Evolutionary conservation across 179 eudicot species (phyloP).

Genomic region (Monotropa hypopitys): DNA sequence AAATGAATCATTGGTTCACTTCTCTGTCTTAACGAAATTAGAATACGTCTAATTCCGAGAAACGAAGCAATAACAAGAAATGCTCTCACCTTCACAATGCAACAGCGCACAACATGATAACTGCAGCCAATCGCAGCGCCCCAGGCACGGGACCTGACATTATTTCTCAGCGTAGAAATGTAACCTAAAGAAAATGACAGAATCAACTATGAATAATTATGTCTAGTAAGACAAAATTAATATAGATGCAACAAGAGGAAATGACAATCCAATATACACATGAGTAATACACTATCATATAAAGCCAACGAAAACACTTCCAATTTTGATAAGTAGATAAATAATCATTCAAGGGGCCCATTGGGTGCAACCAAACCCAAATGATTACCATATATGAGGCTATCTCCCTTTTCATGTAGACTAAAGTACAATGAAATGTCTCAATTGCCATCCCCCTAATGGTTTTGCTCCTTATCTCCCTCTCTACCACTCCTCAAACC

Average conservation of each 20-base stretch:
- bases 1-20: background rate
- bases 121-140: slow-evolving; percentile 97
- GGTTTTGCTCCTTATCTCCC: background rate
- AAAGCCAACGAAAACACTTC: background rate
- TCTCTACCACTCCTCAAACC: background rate
- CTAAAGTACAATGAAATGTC: background rate
- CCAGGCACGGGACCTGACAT: slow-evolving; percentile 99
- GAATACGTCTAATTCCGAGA: background rate
- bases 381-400: background rate
- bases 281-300: background rate
- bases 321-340: background rate
- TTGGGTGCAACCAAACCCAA: background rate
- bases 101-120: slow-evolving; percentile 80
- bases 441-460: background rate
- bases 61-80: background rate
- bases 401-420: background rate
- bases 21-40: background rate
- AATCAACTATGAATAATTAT: background rate
- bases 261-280: background rate
- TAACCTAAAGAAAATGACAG: slow-evolving; percentile 38
- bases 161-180: slow-evolving; percentile 77
- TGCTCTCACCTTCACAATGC: slow-evolving; percentile 72
- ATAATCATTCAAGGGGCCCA: background rate
- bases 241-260: background rate
- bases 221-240: background rate